Evolutionary conservation across 2,329 filamentous ascomycete species (phyloP), one percentile per base, ranked within the genome.

Genomic region (Pyrenophora tritici-repentis): DNA sequence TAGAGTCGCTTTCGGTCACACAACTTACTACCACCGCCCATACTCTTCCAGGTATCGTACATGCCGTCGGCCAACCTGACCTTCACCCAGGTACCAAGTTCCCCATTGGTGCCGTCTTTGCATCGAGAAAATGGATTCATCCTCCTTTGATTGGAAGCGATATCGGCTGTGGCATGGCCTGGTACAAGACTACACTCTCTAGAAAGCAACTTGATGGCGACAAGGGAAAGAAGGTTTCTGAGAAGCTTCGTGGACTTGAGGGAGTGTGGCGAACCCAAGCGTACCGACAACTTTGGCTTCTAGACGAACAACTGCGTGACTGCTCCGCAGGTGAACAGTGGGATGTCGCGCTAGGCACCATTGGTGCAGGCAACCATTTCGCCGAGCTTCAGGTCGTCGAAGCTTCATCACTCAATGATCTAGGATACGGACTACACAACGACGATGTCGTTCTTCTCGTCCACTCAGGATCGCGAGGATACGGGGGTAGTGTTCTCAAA

Each of bases 151-250:
- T 75, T 8, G 73, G 73, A 2, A 57, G 67, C 4, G 72, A 76
- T 36, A 75, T 76, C 41, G 73, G 72, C 0, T 75, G 72, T 48
- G 73, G 72, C 0, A 76, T 75, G 71, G 63, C 71, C 6, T 75
- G 70, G 69, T 75, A 73, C 47, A 66, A 62, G 50, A 72, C 72
- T 10, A 61, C 44, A 5, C 56, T 75, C 4, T 53, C 63, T 13
- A 36, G 64, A 29, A 55, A 43, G n/a, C 66, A 71, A 29, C 63
- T 74, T 4, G 70, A 72, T 24, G 65, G 69, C 5, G 63, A 71
- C 39, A 70, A 66, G 31, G 69, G 67, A 2, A 63, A 59, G 40
- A 74, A 64, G 38, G 62, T 75, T 12, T 69, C 71, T 1, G 71
- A 73, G 47, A 71, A 61, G 49, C 47, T 75, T 31, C 58, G 68